phyloP scores from a whole-genome alignment of 2,329 filamentous ascomycete genomes.

The Macrophomina pseudophaseolina region DNA sequence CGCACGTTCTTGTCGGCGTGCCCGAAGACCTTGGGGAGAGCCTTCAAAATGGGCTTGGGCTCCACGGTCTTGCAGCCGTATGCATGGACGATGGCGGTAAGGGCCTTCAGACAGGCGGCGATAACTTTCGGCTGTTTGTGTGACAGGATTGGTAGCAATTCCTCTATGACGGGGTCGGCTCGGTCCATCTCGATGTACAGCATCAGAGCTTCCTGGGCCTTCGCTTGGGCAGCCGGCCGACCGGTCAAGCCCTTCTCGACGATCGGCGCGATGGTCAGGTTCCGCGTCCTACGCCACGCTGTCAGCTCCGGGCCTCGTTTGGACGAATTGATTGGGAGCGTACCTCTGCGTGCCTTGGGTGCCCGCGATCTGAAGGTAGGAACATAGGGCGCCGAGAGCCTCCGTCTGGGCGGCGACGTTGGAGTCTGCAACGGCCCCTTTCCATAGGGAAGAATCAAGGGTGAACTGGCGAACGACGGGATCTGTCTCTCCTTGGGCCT shows the following conservation, averaged over 20 bases:
- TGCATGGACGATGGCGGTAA: conserved; percentile 87
- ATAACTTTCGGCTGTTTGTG: conserved; percentile 94
- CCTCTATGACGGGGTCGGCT: conserved; percentile 84
- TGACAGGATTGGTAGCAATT: conserved; percentile 79
- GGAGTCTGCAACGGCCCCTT: conserved; percentile 87
- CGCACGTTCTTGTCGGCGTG: conserved; percentile 98
- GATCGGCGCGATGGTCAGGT: conserved; percentile 75
- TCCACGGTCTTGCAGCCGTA: conserved; percentile 95
- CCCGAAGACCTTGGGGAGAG: conserved; percentile 86
- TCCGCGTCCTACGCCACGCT: conserved; percentile 65
- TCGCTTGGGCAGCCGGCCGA: conserved; percentile 85
- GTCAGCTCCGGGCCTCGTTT: conserved; percentile 19
- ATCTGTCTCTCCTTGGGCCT: conserved; percentile 82
- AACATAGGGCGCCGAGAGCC: conserved; percentile 82
- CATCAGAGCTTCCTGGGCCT: conserved; percentile 82
- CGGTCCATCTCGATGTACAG: conserved; percentile 90
- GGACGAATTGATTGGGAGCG: conserved; percentile 27
- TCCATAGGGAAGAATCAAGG: conserved; percentile 85
- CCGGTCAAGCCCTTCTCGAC: conserved; percentile 91
- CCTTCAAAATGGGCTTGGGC: conserved; percentile 87
- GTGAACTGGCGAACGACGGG: conserved; percentile 87
- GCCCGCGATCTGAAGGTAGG: conserved; percentile 91
- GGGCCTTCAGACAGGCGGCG: conserved; percentile 72
- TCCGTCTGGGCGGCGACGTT: conserved; percentile 98
- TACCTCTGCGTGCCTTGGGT: conserved; percentile 75